A percentile compares a stretch with the other conserved stretches of the same genome.
Conservation (phyloP, 2,329 filamentous ascomycete genomes). For the Colletotrichum lentis region DNA sequence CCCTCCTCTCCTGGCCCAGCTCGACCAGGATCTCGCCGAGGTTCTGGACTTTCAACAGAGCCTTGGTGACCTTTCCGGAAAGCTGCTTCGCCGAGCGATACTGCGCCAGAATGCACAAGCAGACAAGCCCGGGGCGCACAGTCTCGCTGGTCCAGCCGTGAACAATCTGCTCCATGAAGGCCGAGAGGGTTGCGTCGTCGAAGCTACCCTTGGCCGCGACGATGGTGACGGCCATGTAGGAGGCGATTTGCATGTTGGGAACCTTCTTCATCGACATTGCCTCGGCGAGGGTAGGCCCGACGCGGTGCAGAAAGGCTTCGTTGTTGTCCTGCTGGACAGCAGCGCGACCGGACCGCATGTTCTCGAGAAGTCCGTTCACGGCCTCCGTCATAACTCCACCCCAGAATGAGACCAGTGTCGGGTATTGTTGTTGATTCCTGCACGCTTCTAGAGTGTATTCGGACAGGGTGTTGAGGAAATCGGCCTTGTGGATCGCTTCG, state of each 20-base stretch:
- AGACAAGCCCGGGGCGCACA: conserved; percentile 76
- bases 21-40: conserved; percentile 67
- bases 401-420: conserved; percentile 87
- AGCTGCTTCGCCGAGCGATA: conserved; percentile 76
- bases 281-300: conserved; percentile 76
- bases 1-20: conserved; percentile 70
- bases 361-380: conserved; percentile 82
- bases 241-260: conserved; percentile 82
- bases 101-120: conserved; percentile 82
- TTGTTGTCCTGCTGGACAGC: conserved; percentile 82
- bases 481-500: conserved; percentile 78
- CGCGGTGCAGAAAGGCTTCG: conserved; percentile 75
- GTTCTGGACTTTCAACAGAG: conserved; percentile 69
- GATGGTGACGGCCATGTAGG: conserved; percentile 89
- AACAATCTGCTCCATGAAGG: conserved; percentile 88
- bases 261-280: conserved; percentile 78
- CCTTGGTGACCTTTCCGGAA: conserved; percentile 74
- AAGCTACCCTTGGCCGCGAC: conserved; percentile 84
- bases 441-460: conserved; percentile 80
- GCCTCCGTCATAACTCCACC: conserved; percentile 87
- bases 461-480: conserved; percentile 80
- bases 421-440: conserved; percentile 75
- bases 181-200: conserved; percentile 80
- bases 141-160: conserved; percentile 80
- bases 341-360: conserved; percentile 76